A percentile compares a stretch with the other conserved stretches of the same genome.
phyloP scores from a whole-genome alignment of 306 rosid genomes.

The Lathyrus oleraceus region DNA sequence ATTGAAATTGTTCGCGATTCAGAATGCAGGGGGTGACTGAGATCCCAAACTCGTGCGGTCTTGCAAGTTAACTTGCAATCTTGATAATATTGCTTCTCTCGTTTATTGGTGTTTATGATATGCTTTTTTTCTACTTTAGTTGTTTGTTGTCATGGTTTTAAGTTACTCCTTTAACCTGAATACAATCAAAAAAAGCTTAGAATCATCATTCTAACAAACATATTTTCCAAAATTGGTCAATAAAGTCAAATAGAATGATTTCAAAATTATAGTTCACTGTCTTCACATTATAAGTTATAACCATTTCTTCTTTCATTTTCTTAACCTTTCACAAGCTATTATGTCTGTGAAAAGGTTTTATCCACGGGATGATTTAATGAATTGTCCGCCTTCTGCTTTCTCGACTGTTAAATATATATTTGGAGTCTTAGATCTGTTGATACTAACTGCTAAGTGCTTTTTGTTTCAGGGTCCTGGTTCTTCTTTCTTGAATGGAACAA shows the following conservation, averaged over 20 bases:
- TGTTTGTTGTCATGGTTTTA: neutral
- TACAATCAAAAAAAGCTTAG: neutral
- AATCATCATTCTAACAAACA: neutral
- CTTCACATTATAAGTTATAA: neutral
- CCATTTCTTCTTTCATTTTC: conserved; percentile 5
- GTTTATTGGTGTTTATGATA: neutral
- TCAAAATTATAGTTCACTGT: neutral
- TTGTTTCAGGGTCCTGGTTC: conserved; percentile 63
- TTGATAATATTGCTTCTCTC: neutral
- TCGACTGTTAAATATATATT: conserved; percentile 8
- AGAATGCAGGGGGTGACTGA: no score
- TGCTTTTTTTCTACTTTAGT: neutral
- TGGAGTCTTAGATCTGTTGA: neutral
- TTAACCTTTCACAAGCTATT: neutral
- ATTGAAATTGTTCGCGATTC: no score
- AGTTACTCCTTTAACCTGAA: neutral
- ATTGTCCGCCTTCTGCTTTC: conserved; percentile 18
- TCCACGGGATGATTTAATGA: conserved; percentile 17
- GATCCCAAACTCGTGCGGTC: no score
- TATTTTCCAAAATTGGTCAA: neutral
- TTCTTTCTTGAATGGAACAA: conserved; percentile 70
- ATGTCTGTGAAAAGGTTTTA: conserved; percentile 9
- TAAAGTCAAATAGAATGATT: neutral
- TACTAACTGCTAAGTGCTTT: conserved; percentile 28
- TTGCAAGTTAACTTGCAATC: no score